Percentiles rank a stretch among this genome's conserved stretches.
These are phyloP conservation scores for Aristolochia contorta DNA, from an alignment of 164 flowering plant species.

Conservation along the genomic window DNA sequence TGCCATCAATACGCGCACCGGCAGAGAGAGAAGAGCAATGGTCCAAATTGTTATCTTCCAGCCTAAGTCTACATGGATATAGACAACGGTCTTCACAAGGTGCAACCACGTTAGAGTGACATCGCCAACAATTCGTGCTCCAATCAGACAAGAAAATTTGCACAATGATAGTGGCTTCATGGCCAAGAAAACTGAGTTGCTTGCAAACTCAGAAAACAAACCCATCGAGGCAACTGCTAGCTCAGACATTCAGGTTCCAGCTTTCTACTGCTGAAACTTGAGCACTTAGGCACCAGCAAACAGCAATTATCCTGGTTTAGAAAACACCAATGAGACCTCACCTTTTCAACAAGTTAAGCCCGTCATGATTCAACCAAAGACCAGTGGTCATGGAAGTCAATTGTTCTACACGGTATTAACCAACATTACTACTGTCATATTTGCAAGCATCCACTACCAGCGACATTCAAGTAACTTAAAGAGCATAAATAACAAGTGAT, in stretches of 20 bases:
- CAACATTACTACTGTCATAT: too few species aligned
- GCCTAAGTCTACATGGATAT: slow-evolving; percentile 22
- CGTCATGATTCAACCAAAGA: too few species aligned
- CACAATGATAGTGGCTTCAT: slow-evolving; percentile 34
- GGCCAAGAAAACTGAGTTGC: slow-evolving; percentile 19
- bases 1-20: slow-evolving; percentile 40
- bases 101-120: slow-evolving; percentile 37
- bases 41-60: slow-evolving; percentile 30
- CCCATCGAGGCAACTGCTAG: slow-evolving; percentile 9
- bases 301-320: too few species aligned
- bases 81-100: slow-evolving; percentile 28
- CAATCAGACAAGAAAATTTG: slow-evolving; percentile 18
- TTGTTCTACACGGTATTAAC: too few species aligned
- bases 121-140: slow-evolving; percentile 20
- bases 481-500: too few species aligned
- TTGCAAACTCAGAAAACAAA: slow-evolving; percentile 10
- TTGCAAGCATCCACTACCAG: too few species aligned
- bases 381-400: too few species aligned
- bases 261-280: background rate
- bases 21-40: slow-evolving; percentile 38
- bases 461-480: too few species aligned
- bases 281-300: too few species aligned
- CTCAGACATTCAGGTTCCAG: background rate
- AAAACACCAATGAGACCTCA: too few species aligned
- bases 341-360: too few species aligned